Conservation (phyloP, 2,329 filamentous ascomycete species). For the Orbilia brochopaga region DNA sequence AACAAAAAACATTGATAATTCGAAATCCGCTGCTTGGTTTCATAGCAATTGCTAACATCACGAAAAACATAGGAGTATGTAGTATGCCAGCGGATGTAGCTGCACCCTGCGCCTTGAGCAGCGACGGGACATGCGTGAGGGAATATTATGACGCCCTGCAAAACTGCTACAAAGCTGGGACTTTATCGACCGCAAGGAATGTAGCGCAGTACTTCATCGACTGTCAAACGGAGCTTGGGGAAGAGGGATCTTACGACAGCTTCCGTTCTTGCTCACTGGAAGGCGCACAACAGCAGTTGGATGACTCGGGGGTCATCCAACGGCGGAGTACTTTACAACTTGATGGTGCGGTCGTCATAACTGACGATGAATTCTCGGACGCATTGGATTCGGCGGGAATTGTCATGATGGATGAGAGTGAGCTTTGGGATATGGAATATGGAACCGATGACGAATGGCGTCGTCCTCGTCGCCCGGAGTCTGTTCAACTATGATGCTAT, state of each 20-base stretch:
- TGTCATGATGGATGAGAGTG: slow-evolving; percentile 17
- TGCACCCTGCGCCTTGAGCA: slow-evolving; percentile 24
- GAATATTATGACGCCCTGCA: slow-evolving; percentile 14
- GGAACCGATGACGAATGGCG: background rate
- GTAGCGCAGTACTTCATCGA: slow-evolving; percentile 29
- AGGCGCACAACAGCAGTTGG: background rate
- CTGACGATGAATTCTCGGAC: background rate
- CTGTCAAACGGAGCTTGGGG: slow-evolving; percentile 18
- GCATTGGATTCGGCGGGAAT: background rate
- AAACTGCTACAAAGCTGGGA: slow-evolving; percentile 20
- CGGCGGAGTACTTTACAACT: slow-evolving; percentile 4
- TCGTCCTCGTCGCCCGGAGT: background rate
- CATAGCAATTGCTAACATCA: background rate
- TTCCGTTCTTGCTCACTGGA: slow-evolving; percentile 25
- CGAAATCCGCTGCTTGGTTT: background rate
- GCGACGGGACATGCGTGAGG: slow-evolving; percentile 16
- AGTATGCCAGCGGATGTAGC: slow-evolving; percentile 22
- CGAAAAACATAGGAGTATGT: slow-evolving; percentile 20
- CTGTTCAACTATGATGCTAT: no score
- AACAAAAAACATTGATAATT: no score
- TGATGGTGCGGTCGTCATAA: background rate
- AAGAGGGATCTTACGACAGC: slow-evolving; percentile 15
- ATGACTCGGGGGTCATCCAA: background rate
- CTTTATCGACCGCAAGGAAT: slow-evolving; percentile 26
- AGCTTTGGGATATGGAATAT: background rate